These are phyloP conservation scores for Suillus subluteus DNA, from an alignment of 768 basidiomycete species.

Conservation along the genomic window DNA sequence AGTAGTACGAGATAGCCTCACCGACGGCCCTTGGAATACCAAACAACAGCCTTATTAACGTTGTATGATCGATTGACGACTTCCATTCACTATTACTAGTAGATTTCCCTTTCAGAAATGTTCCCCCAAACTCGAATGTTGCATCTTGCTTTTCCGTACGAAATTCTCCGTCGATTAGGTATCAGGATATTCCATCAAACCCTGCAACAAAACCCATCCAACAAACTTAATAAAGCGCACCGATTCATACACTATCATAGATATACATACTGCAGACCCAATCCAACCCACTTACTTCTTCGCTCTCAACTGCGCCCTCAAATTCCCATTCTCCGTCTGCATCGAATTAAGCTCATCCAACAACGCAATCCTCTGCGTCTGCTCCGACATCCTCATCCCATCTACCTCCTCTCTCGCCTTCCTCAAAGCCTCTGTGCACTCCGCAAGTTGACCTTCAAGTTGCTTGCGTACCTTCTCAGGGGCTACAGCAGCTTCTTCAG, in stretches of 20 bases:
- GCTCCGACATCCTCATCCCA: constrained; percentile 69
- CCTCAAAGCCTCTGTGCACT: constrained; percentile 61
- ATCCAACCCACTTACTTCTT: constrained; percentile 39
- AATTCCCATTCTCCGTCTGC: constrained; percentile 75
- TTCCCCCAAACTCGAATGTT: too few species aligned
- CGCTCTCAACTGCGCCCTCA: constrained; percentile 73
- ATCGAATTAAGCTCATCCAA: constrained; percentile 87
- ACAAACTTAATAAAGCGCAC: background rate
- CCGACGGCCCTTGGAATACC: too few species aligned
- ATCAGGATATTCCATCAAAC: too few species aligned
- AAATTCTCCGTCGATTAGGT: too few species aligned
- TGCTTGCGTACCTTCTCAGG: constrained; percentile 58
- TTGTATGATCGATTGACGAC: too few species aligned
- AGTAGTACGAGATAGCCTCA: too few species aligned
- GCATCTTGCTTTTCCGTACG: too few species aligned
- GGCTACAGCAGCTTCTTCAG: constrained; percentile 40
- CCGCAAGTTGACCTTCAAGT: constrained; percentile 65
- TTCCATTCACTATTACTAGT: too few species aligned
- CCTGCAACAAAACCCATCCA: constrained; percentile 19
- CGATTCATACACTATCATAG: background rate
- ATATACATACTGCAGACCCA: background rate
- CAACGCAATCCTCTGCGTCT: constrained; percentile 79
- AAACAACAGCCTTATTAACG: too few species aligned
- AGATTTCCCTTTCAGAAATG: too few species aligned
- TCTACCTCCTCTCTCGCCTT: constrained; percentile 71